These are phyloP conservation scores for Colletotrichum orchidophilum DNA, from an alignment of 2,329 filamentous ascomycete genomes.

Conservation along the genomic window DNA sequence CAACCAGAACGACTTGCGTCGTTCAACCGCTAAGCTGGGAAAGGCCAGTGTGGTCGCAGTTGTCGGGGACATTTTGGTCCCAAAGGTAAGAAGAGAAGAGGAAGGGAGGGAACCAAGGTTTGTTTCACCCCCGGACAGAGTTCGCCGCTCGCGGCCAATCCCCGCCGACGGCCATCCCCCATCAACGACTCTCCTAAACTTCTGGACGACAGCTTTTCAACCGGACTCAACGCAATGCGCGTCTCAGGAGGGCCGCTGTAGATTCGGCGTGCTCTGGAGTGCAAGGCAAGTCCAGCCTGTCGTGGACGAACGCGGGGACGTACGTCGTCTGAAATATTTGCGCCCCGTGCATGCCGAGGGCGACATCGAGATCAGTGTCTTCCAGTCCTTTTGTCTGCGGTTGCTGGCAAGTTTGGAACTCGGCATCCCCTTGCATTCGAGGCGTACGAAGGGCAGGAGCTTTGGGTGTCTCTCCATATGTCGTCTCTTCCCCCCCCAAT, in stretches of 20 bases:
- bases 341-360: slow-evolving; percentile 4
- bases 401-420: not conserved
- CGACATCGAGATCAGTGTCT: slow-evolving; percentile 3
- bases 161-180: slow-evolving; percentile 2
- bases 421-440: not conserved
- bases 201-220: slow-evolving; percentile 28
- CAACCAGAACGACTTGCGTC: not conserved
- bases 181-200: slow-evolving; percentile 1
- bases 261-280: not conserved
- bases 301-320: not conserved
- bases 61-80: not conserved
- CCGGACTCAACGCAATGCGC: slow-evolving; percentile 23
- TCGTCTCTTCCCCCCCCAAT: slow-evolving; percentile 11
- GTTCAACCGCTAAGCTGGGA: not conserved
- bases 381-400: slow-evolving; percentile 3
- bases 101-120: slow-evolving; percentile 17
- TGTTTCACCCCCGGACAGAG: slow-evolving; percentile 31
- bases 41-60: not conserved
- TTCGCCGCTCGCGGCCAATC: slow-evolving; percentile 20
- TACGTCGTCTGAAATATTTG: slow-evolving; percentile 19
- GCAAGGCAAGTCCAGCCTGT: not conserved
- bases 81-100: not conserved
- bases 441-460: not conserved
- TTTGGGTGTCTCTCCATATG: not conserved
- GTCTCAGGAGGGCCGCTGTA: slow-evolving; percentile 19